These are phyloP conservation scores for Clarkia xantiana DNA, from an alignment of 345 rosid species.

Conservation along the genomic window DNA sequence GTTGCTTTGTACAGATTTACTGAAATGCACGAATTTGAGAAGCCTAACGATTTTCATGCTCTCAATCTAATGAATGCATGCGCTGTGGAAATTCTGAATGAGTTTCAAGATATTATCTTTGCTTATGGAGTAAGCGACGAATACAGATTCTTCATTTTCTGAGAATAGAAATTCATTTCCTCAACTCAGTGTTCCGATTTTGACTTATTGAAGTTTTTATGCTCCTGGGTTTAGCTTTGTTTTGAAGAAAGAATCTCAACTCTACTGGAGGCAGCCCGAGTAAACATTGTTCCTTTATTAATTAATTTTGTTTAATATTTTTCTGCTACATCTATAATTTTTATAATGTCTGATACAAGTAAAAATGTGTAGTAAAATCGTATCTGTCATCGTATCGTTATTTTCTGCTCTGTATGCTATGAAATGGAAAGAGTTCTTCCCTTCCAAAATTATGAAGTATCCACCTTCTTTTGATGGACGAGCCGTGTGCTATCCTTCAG, in stretches of 20 bases:
- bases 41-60: constrained; percentile 84
- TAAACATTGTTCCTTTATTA: constrained; percentile 9
- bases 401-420: constrained; percentile 57
- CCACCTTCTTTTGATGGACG: constrained; percentile 84
- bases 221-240: constrained; percentile 40
- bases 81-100: constrained; percentile 57
- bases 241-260: constrained; percentile 44
- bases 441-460: constrained; percentile 46
- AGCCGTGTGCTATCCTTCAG: constrained; percentile 73
- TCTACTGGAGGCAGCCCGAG: constrained; percentile 59
- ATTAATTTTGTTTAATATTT: not conserved
- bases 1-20: constrained; percentile 52
- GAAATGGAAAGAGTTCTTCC: constrained; percentile 72
- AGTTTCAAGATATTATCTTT: constrained; percentile 53
- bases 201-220: not conserved
- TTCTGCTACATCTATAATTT: not conserved
- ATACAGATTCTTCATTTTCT: constrained; percentile 44
- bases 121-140: constrained; percentile 87
- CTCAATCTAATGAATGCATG: constrained; percentile 85
- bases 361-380: constrained; percentile 34
- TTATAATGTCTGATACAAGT: not conserved
- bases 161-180: not conserved
- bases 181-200: not conserved
- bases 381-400: constrained; percentile 51
- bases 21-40: constrained; percentile 68